Percentiles rank a stretch among this genome's conserved stretches.
These are phyloP conservation scores for Malassezia cuniculi DNA, from an alignment of 1,284 basidiomycete species.

Conservation along the genomic window DNA sequence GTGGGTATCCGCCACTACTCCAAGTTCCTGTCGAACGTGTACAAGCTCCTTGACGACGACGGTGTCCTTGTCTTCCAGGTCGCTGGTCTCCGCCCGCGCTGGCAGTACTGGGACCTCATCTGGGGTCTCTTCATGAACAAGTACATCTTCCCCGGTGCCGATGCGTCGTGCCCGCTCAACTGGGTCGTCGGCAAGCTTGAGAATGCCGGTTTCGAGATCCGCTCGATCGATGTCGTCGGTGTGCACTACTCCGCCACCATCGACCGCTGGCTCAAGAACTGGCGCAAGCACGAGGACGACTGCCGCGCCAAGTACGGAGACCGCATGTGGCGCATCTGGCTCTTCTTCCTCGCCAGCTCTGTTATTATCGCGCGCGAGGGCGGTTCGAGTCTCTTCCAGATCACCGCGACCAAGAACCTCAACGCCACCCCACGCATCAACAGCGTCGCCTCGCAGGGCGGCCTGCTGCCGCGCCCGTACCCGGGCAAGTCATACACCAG, in stretches of 20 bases:
- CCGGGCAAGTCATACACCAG: slow-evolving; percentile 22
- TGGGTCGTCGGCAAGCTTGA: slow-evolving; percentile 79
- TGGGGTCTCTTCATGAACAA: slow-evolving; percentile 55
- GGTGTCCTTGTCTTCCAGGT: slow-evolving; percentile 92
- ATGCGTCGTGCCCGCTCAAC: slow-evolving; percentile 66
- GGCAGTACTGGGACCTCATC: slow-evolving; percentile 96
- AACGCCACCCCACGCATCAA: slow-evolving; percentile 75
- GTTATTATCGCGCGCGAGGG: slow-evolving; percentile 42
- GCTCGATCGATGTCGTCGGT: slow-evolving; percentile 78
- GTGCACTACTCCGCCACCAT: slow-evolving; percentile 76
- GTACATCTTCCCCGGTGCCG: slow-evolving; percentile 83
- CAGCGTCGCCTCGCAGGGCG: slow-evolving; percentile 42
- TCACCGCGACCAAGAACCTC: slow-evolving; percentile 72
- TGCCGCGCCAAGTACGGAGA: slow-evolving; percentile 81
- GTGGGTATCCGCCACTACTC: slow-evolving; percentile 89
- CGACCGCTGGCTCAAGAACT: slow-evolving; percentile 49
- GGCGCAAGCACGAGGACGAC: slow-evolving; percentile 57
- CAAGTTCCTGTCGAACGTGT: slow-evolving; percentile 77
- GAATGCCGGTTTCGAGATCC: slow-evolving; percentile 86
- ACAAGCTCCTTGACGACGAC: slow-evolving; percentile 84
- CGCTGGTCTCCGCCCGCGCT: slow-evolving; percentile 76
- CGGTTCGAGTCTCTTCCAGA: slow-evolving; percentile 46
- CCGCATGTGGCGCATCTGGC: slow-evolving; percentile 48
- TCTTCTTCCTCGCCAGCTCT: slow-evolving; percentile 41
- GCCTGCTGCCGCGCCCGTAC: slow-evolving; percentile 30